These are phyloP conservation scores for Lasiodiplodia sp. DNA, from an alignment of 2,329 filamentous ascomycete genomes.

Conservation along the genomic window DNA sequence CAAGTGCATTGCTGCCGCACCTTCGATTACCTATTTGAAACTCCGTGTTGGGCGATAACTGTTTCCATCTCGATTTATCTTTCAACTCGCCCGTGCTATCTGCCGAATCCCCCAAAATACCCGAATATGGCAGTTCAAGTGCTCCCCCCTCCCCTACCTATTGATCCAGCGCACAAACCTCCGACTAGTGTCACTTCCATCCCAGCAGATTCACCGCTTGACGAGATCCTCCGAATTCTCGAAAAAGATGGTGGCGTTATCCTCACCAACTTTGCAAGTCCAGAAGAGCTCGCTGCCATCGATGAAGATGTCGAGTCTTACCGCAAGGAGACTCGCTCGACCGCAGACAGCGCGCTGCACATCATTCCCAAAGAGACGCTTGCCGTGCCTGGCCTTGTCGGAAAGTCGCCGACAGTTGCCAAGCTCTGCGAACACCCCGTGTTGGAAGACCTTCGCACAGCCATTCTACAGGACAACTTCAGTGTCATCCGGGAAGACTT, in stretches of 20 bases:
- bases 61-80: background rate
- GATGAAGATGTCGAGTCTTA: constrained; percentile 35
- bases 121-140: background rate
- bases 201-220: constrained; percentile 37
- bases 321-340: constrained; percentile 17
- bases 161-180: constrained; percentile 29
- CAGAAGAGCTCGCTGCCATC: constrained; percentile 37
- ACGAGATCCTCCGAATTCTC: constrained; percentile 41
- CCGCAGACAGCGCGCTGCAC: constrained; percentile 32
- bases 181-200: constrained; percentile 34
- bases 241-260: constrained; percentile 46
- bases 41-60: background rate
- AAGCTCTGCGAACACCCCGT: constrained; percentile 36
- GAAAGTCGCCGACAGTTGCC: constrained; percentile 40
- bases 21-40: background rate
- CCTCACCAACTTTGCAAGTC: constrained; percentile 38
- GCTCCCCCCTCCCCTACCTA: background rate
- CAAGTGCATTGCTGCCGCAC: background rate
- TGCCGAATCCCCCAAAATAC: background rate
- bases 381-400: constrained; percentile 40
- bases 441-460: constrained; percentile 36
- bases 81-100: background rate
- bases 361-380: constrained; percentile 39
- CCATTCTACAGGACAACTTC: constrained; percentile 39
- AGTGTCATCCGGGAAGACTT: constrained; percentile 35